Conservation (phyloP, 2,329 filamentous ascomycete genomes). For the Thielaviopsis cerberus region DNA sequence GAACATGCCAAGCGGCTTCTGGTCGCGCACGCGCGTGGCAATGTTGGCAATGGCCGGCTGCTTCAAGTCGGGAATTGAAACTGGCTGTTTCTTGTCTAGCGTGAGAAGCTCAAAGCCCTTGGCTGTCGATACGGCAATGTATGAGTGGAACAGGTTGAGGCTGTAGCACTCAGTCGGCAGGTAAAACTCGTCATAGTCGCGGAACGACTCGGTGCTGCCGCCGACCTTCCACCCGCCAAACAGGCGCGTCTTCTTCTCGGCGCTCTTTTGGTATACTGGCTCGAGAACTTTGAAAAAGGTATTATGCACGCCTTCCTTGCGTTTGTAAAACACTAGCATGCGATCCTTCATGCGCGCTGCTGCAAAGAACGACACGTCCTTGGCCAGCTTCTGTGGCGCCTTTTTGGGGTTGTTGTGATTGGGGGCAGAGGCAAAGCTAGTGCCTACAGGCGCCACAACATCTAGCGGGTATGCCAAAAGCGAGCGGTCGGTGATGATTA, state of each 20-base stretch:
- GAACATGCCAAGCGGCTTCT: conserved; percentile 89
- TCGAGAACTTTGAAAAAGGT: conserved; percentile 97
- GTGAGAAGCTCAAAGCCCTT: conserved; percentile 93
- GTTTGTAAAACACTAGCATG: conserved; percentile 90
- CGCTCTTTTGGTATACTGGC: conserved; percentile 82
- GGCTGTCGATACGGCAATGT: conserved; percentile 75
- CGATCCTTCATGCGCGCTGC: conserved; percentile 95
- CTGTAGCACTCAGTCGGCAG: conserved; percentile 88
- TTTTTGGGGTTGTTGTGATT: conserved; percentile 55
- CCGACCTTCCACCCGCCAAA: conserved; percentile 29
- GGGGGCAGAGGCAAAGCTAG: conserved; percentile 37
- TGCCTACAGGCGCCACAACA: conserved; percentile 44
- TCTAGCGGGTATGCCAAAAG: conserved; percentile 90
- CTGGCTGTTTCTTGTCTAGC: conserved; percentile 88
- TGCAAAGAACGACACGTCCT: conserved; percentile 92
- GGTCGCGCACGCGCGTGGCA: conserved; percentile 60
- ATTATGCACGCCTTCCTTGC: conserved; percentile 76
- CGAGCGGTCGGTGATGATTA: conserved; percentile 79
- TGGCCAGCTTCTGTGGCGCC: conserved; percentile 79
- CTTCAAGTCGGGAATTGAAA: conserved; percentile 77
- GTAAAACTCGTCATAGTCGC: conserved; percentile 97
- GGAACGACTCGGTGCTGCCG: conserved; percentile 72
- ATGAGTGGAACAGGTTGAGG: conserved; percentile 89
- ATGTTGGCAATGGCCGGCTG: conserved; percentile 67
- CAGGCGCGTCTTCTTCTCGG: conserved; percentile 58